Conservation (phyloP, 2,329 filamentous ascomycete species). For the Botrytis squamosa region DNA sequence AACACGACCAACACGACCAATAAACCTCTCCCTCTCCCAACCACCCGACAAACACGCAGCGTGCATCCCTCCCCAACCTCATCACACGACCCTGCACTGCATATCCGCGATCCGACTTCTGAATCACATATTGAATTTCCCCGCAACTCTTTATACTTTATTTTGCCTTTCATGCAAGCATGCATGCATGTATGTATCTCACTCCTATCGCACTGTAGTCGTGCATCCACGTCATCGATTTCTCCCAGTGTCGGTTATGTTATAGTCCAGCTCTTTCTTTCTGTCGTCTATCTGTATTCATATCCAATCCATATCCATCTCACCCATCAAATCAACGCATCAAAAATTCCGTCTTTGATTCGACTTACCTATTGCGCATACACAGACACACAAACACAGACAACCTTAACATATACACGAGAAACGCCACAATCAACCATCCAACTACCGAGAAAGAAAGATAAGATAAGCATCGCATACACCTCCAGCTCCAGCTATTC, state of each 20-base stretch:
- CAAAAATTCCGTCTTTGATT: too few species aligned
- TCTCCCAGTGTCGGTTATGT: not conserved
- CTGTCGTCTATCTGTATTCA: not conserved
- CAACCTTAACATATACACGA: too few species aligned
- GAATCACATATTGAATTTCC: not conserved
- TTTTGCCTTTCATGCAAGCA: not conserved
- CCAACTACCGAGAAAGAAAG: not conserved
- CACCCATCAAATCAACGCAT: too few species aligned
- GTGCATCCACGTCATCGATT: conserved; percentile 1
- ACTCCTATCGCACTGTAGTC: not conserved
- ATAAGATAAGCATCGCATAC: not conserved
- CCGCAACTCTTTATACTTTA: not conserved
- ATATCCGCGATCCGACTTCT: not conserved
- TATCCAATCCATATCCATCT: not conserved
- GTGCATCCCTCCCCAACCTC: not conserved
- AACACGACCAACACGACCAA: not conserved
- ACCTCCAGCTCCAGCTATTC: too few species aligned
- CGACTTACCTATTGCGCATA: not conserved
- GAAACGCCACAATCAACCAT: not conserved
- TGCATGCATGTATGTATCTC: not conserved
- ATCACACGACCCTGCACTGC: conserved; percentile 8
- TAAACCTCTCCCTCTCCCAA: not conserved
- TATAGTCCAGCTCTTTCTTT: not conserved
- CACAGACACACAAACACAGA: not conserved
- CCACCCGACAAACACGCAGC: not conserved